Evolutionary conservation across 116 monocot species (phyloP), one percentile per base, ranked within the genome.

Genomic region (Cymodocea nodosa): DNA sequence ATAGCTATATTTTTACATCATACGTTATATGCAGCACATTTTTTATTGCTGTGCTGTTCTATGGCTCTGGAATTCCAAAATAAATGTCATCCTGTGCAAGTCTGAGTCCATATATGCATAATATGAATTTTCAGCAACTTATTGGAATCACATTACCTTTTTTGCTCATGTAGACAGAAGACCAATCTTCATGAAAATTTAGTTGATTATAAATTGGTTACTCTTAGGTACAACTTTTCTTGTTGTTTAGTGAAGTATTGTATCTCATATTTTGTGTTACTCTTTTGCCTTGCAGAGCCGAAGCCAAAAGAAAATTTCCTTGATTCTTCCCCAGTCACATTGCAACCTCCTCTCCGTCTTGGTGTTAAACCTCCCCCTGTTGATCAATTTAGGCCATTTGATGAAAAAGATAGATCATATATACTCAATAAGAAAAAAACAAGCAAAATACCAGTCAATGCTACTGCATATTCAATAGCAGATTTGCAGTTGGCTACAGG

Each of bases 401-500:
- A 78, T 63, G 94, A 89, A 48, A 80, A 84, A 60, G 76, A 87
- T 50, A 62, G 69, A 34, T 20, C 67, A 18, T 78, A 75, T 52
- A 77, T 74, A 25, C 71, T 79, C 64, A 64, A 66, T 25, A 52
- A 70, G 55, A 81, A 72, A 66, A 89, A 81, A 74, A 59, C 56
- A 51, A 77, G 69, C 35, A 62, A 34, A 44, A 23, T 80, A 68
- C 65, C 79, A 22, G 74, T 84, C 65, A 79, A 70, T 63, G 72
- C 73, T 34, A 83, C 77, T 52, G 64, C 73, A 1, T 94, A 84
- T 81, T 87, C 89, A 15, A 82, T 94, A 35, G 94, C 89, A 65
- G 94, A 94, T 24, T 61, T 94, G 58, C 94, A 94, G 68, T 70
- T 94, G 70, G 90, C 90, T 65, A 94, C 94, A 58, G 74, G 82